Base-by-base conservation (phyloP, 148 eudicot genomes). In the Camellia granthamiana region DNA sequence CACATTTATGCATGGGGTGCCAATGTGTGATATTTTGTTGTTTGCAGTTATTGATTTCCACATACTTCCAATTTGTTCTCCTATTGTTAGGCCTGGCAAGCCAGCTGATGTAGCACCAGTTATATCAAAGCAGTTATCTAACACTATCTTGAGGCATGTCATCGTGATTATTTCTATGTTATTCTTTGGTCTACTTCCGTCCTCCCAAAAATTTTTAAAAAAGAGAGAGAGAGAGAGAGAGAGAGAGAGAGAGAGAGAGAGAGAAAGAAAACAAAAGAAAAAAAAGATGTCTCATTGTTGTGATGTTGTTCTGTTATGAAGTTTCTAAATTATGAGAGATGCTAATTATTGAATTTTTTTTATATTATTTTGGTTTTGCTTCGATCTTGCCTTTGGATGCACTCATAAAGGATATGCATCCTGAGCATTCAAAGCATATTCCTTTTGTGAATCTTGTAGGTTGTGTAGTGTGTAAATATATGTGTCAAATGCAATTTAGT, bases 11-110 rank as follows among this genome's bases (percentile, higher is more conserved):
- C 15, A 51, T 52, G 44, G 66, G 21, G 16, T 74, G 30, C 43
- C 44, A 43, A 19, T 77, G 15, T 23, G 13, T 55, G 60, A 70
- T 64, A 74, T 54, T 81, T 15, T 80, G 19, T 42, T 38, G 60
- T 80, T 82, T 85, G 82, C 96, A 95, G 98, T 90, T 73, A 88
- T 91, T 80, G 97, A 95, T 49, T 95, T 95, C 86, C 97, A 93
- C 83, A 93, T 95, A 97, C 98, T 96, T 83, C 94, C 98, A 72
- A 93, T 93, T 82, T 93, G 97, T 85, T 91, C 98, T 84, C 94
- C 98, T 66, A 74, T 79, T 79, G 96, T 95, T 71, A 86, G 98
- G 80, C 98, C 97, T 62, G 97, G 98, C 42, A 86, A 93, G 87
- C 98, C 93, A 12, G 94, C 96, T 13, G 96, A 93, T 76, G 85